Conservation (phyloP, 2,329 filamentous ascomycete genomes). For the Fusarium nurragi region DNA sequence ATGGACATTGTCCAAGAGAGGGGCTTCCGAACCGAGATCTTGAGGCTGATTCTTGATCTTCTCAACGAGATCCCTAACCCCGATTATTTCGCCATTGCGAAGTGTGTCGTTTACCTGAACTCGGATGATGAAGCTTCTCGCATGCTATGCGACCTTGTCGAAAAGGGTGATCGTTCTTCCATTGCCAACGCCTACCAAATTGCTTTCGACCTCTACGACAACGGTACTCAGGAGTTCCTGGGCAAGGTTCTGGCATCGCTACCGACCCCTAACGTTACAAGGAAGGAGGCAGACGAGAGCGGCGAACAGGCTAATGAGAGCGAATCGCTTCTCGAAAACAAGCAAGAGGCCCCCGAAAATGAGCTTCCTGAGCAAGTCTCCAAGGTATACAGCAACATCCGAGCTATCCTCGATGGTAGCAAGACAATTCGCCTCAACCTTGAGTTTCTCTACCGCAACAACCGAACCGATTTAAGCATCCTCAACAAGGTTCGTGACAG, state of each 20-base stretch:
- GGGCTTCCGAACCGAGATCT: slow-evolving; percentile 81
- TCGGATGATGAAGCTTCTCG: slow-evolving; percentile 89
- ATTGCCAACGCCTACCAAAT: slow-evolving; percentile 94
- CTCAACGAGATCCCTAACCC: slow-evolving; percentile 90
- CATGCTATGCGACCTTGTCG: slow-evolving; percentile 83
- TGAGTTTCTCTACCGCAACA: slow-evolving; percentile 96
- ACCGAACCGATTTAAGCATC: slow-evolving; percentile 89
- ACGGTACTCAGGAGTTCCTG: slow-evolving; percentile 96
- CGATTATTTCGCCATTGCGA: slow-evolving; percentile 97
- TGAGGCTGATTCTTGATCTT: slow-evolving; percentile 93
- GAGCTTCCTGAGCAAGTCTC: slow-evolving; percentile 61
- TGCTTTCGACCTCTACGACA: slow-evolving; percentile 97
- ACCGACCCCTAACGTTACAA: slow-evolving; percentile 62
- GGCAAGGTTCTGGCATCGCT: slow-evolving; percentile 87
- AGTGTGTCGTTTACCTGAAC: slow-evolving; percentile 95
- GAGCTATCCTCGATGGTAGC: slow-evolving; percentile 81
- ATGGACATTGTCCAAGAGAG: slow-evolving; percentile 98
- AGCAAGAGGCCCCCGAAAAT: slow-evolving; percentile 65
- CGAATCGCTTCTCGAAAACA: slow-evolving; percentile 59
- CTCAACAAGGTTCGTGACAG: slow-evolving; percentile 97
- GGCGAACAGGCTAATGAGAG: slow-evolving; percentile 56
- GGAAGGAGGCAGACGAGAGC: slow-evolving; percentile 57
- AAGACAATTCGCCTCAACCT: slow-evolving; percentile 95
- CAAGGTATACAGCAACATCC: slow-evolving; percentile 70
- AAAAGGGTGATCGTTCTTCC: slow-evolving; percentile 79